Evolutionary conservation across 257 asterid genomes (phyloP).

Genomic region (Ilex aquifolium): DNA sequence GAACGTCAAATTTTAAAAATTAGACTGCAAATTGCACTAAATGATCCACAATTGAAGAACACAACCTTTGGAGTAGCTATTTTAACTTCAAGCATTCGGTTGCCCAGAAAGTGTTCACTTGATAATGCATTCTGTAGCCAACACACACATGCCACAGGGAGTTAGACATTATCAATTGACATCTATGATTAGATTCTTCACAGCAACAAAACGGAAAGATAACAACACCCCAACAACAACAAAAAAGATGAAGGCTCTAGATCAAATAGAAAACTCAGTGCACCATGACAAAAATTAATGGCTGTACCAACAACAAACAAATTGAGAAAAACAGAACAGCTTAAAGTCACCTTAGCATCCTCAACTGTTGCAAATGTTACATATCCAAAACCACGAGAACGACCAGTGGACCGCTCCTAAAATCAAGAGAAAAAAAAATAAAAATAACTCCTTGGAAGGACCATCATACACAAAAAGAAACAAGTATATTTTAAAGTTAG

Average conservation of each 20-base stretch:
- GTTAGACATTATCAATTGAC: background rate
- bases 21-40: background rate
- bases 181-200: too few species aligned
- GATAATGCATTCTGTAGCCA: constrained; percentile 64
- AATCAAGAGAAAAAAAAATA: constrained; percentile 1
- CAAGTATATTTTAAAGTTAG: too few species aligned
- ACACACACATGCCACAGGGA: constrained; percentile 7
- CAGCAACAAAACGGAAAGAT: too few species aligned
- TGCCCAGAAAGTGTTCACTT: constrained; percentile 81
- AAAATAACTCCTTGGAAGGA: too few species aligned
- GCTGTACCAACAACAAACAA: background rate
- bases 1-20: constrained; percentile 1
- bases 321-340: too few species aligned
- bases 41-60: constrained; percentile 3
- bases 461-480: too few species aligned
- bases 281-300: background rate
- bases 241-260: too few species aligned
- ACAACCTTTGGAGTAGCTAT: constrained; percentile 95
- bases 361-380: constrained; percentile 18
- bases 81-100: constrained; percentile 89
- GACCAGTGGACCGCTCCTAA: constrained; percentile 92
- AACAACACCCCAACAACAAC: too few species aligned
- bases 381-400: constrained; percentile 75
- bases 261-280: constrained; percentile 9
- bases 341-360: constrained; percentile 70